Percentiles rank a stretch among this genome's conserved stretches.
Evolutionary conservation across 192 early-diverging fungal genomes (phyloP).

Genomic region (Coemansia sp.): DNA sequence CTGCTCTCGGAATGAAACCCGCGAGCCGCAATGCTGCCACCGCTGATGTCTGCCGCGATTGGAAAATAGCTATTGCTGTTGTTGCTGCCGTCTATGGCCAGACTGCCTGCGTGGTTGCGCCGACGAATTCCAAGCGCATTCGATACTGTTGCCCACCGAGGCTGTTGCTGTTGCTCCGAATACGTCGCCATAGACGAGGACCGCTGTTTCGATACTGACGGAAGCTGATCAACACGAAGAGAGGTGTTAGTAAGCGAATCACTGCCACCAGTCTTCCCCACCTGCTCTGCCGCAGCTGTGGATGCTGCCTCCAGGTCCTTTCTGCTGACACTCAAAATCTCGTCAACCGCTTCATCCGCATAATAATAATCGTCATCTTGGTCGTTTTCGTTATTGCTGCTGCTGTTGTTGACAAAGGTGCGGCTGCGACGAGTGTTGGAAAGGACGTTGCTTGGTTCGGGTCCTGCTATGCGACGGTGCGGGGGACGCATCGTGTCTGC

Average conservation of each 20-base stretch:
- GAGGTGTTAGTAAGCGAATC: neutral
- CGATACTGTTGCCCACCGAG: slow-evolving; percentile 9
- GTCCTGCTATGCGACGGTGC: slow-evolving; percentile 13
- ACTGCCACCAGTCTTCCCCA: neutral
- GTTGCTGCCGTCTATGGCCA: neutral
- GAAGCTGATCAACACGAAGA: neutral
- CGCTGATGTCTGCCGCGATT: neutral
- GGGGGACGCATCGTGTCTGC: neutral
- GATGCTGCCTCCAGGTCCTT: slow-evolving; percentile 3
- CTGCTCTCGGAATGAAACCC: slow-evolving; percentile 24
- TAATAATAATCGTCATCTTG: neutral
- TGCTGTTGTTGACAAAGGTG: no score
- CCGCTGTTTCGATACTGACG: neutral
- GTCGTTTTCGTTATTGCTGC: neutral
- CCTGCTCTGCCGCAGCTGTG: neutral
- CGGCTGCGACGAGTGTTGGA: no score
- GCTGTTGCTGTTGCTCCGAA: neutral
- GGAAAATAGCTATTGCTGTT: no score
- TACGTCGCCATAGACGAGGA: neutral
- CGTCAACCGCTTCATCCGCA: neutral
- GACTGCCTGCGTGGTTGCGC: neutral
- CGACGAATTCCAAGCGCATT: slow-evolving; percentile 11
- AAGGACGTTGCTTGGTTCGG: neutral
- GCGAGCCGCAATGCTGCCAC: neutral
- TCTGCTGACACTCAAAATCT: neutral